These are phyloP conservation scores for Fusarium nelsonii DNA, from an alignment of 2,329 filamentous ascomycete species.

Conservation along the genomic window DNA sequence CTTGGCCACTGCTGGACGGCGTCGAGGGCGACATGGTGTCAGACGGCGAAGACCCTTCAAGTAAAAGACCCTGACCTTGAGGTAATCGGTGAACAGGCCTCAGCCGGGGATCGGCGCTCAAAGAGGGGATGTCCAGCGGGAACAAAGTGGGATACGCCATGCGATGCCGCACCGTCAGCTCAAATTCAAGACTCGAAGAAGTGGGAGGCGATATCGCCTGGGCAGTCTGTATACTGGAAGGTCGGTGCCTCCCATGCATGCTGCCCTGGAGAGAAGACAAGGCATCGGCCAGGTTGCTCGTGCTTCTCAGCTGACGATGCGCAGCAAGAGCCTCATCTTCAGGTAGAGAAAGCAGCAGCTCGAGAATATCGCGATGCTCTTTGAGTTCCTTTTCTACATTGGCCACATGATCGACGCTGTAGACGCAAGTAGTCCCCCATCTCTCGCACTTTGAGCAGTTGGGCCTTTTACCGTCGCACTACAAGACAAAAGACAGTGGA, in stretches of 20 bases:
- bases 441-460: constrained; percentile 26
- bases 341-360: constrained; percentile 21
- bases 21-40: constrained; percentile 28
- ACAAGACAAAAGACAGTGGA: constrained; percentile 9
- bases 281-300: constrained; percentile 6
- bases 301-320: constrained; percentile 10
- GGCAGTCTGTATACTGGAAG: constrained; percentile 24
- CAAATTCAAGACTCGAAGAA: constrained; percentile 37
- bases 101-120: constrained; percentile 14
- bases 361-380: constrained; percentile 28
- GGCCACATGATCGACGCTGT: constrained; percentile 24
- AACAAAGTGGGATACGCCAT: constrained; percentile 32
- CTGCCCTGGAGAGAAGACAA: constrained; percentile 25
- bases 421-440: constrained; percentile 24
- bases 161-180: constrained; percentile 34
- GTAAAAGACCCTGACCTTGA: neutral
- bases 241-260: constrained; percentile 28
- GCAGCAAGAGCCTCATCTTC: constrained; percentile 17
- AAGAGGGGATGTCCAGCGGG: constrained; percentile 25
- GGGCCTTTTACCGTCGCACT: constrained; percentile 33
- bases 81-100: constrained; percentile 3
- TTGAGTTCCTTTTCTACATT: constrained; percentile 30
- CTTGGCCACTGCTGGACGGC: constrained; percentile 10
- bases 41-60: constrained; percentile 19
- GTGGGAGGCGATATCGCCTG: constrained; percentile 31